Conservation (phyloP, 2,329 filamentous ascomycete species). For the Trichoderma sp. region DNA sequence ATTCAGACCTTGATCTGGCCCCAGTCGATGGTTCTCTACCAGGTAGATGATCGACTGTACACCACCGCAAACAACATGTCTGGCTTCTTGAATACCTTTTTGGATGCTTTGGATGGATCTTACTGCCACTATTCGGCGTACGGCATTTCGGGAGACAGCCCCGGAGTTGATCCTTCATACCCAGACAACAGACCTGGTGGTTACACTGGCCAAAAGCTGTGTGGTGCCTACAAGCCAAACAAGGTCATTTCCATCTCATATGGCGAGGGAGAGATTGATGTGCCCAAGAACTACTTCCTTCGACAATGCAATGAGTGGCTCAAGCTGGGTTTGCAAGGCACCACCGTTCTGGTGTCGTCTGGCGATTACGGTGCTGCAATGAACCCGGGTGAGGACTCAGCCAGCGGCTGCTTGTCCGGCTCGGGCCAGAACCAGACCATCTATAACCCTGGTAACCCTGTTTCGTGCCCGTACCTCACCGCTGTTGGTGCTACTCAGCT, state of each 20-base stretch:
- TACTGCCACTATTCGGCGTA: constrained; percentile 57
- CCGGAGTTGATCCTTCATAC: constrained; percentile 50
- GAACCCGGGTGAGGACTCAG: constrained; percentile 8
- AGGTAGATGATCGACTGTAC: constrained; percentile 52
- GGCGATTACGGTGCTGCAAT: constrained; percentile 43
- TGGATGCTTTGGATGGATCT: constrained; percentile 56
- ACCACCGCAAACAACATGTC: constrained; percentile 47
- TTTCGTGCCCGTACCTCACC: constrained; percentile 50
- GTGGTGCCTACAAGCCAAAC: constrained; percentile 40
- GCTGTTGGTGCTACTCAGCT: constrained; percentile 56
- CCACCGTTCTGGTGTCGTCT: constrained; percentile 47
- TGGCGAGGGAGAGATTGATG: constrained; percentile 51
- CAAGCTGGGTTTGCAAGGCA: constrained; percentile 51
- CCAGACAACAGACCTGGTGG: constrained; percentile 53
- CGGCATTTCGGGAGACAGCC: constrained; percentile 33
- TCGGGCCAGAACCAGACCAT: constrained; percentile 29
- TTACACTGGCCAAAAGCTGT: constrained; percentile 48
- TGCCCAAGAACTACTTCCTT: constrained; percentile 51
- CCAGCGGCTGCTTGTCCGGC: constrained; percentile 27
- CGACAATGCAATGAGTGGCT: constrained; percentile 50
- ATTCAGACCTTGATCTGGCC: constrained; percentile 56
- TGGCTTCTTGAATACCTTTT: constrained; percentile 48
- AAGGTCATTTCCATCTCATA: constrained; percentile 50
- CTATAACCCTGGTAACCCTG: constrained; percentile 45
- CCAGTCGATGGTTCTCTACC: constrained; percentile 51